A percentile compares a stretch with the other conserved stretches of the same genome.
Evolutionary conservation across 2,329 filamentous ascomycete genomes (phyloP).

Genomic region (Arthrinium puccinioides): DNA sequence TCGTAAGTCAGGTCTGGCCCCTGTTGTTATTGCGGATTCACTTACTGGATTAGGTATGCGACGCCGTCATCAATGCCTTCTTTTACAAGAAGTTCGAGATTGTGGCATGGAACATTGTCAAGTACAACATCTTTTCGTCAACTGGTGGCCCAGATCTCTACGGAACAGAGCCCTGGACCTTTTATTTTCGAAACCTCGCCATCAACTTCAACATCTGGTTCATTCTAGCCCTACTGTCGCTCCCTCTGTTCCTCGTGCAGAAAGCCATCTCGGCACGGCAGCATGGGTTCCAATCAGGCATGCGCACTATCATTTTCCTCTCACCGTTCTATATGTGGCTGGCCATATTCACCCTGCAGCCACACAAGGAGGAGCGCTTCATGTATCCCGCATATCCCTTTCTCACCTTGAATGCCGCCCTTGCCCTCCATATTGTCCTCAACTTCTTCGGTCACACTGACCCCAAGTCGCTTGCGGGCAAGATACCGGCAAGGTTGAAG

Average conservation of each 20-base stretch:
- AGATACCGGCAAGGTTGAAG: conserved; percentile 70
- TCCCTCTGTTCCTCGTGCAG: conserved; percentile 71
- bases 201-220: conserved; percentile 98
- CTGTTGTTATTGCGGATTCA: background rate
- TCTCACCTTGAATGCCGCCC: conserved; percentile 78
- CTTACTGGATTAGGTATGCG: conserved; percentile 47
- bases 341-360: conserved; percentile 80
- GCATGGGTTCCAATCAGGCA: conserved; percentile 58
- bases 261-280: conserved; percentile 55
- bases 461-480: conserved; percentile 58
- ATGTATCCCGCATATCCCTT: conserved; percentile 97
- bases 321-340: conserved; percentile 93
- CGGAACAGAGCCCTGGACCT: conserved; percentile 93
- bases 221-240: conserved; percentile 63
- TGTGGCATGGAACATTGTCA: conserved; percentile 87
- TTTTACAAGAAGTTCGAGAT: conserved; percentile 76
- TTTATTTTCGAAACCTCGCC: conserved; percentile 84
- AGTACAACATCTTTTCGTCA: conserved; percentile 88
- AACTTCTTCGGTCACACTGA: conserved; percentile 65
- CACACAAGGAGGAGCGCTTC: conserved; percentile 96
- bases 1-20: conserved; percentile 45
- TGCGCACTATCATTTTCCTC: conserved; percentile 72
- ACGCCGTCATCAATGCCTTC: conserved; percentile 67
- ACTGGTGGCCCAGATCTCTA: conserved; percentile 84
- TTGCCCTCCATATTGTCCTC: conserved; percentile 75